Conservation (phyloP, 2,329 filamentous ascomycete species). For the Penicillium glabrum region DNA sequence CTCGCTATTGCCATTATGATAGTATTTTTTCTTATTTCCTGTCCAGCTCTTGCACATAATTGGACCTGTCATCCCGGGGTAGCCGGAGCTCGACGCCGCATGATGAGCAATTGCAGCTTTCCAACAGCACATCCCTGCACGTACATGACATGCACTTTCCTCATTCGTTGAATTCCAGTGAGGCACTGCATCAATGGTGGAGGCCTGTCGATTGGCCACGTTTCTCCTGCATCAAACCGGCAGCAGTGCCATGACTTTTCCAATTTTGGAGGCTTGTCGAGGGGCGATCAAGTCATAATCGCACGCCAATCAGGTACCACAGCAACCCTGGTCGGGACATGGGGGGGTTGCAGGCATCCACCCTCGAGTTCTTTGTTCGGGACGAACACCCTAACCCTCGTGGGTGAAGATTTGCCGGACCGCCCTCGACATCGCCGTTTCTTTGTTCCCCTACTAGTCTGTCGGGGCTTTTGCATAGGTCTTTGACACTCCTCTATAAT, state of each 20-base stretch:
- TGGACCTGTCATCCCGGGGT: conserved; percentile 1
- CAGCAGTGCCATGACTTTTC: neutral
- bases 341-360: conserved; percentile 2
- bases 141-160: neutral
- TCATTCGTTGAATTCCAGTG: neutral
- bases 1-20: neutral
- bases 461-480: neutral
- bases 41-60: neutral
- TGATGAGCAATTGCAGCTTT: conserved; percentile 64
- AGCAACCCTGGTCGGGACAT: conserved; percentile 10
- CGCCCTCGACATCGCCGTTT: conserved; percentile 7
- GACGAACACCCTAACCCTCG: conserved; percentile 6
- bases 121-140: conserved; percentile 13
- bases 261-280: neutral
- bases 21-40: neutral
- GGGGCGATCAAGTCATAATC: neutral
- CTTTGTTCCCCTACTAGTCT: conserved; percentile 12
- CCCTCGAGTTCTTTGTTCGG: conserved; percentile 15
- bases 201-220: conserved; percentile 1
- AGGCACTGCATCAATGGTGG: neutral
- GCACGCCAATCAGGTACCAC: conserved; percentile 9
- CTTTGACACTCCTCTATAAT: neutral
- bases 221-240: neutral
- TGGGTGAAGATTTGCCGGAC: conserved; percentile 14
- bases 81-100: conserved; percentile 1